Base-by-base conservation (phyloP, 352 stramenopile genomes). In the Blastocystis sp. region DNA sequence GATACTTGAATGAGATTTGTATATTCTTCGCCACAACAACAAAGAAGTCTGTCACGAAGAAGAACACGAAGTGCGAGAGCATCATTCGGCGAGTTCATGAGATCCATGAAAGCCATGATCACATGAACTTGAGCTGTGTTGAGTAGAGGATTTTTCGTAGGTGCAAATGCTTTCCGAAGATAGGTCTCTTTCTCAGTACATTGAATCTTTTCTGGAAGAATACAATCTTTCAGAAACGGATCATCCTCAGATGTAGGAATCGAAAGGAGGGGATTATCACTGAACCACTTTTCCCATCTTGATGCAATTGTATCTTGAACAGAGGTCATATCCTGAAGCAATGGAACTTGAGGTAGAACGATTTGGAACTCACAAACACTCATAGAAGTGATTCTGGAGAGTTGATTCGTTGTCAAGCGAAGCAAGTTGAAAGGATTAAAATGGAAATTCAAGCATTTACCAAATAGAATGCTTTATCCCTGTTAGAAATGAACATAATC, bases 41-140 rank as follows among this genome's bases (percentile, higher is more conserved):
- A 83, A 32, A 83, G 21, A 0, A 83, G 27, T 29, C 71, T 43
- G 51, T 83, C 49, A 2, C 46, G 46, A 42, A 83, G 51, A 29
- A 83, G 71, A 14, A 46, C 21, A 1, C 49, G 71, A 11, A 83
- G 51, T 19, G 51, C 42, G 27, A 67, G 21, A n/a, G 71, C 71
- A 65, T 83, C 71, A 14, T 83, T 83, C 16, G 49, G 6, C 1
- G 46, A 67, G 29, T 63, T 1, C 1, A 83, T 11, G 1, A 65
- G 12, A 66, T 83, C 71, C 11, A 66, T 21, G 32, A 83, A 83
- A 4, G 4, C 5, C 12, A 43, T 51, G 21, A 83, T 51, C 5
- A 83, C 39, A 43, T 59, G 71, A n/a, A 83, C 6, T 16, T 83
- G 71, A n/a, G 71, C 49, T 19, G 29, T 51, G 35, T 83, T 83